Conservation (phyloP, 176 grass and related monocot genomes). For the Triticum timopheevii region DNA sequence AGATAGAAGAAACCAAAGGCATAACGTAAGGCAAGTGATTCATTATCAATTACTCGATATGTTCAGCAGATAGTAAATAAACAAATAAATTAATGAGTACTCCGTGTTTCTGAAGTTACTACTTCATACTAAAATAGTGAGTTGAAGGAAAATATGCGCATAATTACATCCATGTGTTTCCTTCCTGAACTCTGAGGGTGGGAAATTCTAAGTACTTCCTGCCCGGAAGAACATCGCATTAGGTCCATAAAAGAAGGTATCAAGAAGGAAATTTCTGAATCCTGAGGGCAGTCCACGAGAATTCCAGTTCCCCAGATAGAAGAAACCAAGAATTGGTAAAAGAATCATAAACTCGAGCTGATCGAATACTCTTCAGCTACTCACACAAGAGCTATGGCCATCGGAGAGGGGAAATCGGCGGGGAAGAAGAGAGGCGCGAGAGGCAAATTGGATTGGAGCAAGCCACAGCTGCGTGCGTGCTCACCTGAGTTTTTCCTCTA, state of each 20-base stretch:
- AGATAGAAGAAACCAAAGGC: background rate
- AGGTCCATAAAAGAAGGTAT: background rate
- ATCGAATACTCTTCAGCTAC: background rate
- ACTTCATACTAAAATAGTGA: background rate
- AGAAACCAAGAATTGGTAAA: background rate
- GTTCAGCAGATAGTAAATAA: background rate
- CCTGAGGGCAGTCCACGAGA: too few species aligned
- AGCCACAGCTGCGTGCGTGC: background rate
- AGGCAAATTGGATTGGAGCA: background rate
- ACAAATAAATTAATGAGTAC: background rate
- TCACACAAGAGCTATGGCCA: background rate
- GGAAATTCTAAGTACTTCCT: background rate
- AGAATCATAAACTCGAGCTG: too few species aligned
- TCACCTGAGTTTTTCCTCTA: constrained; percentile 20
- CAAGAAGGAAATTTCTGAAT: too few species aligned
- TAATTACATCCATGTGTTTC: background rate
- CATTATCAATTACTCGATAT: background rate
- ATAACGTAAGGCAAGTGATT: background rate
- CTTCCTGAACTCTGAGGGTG: background rate
- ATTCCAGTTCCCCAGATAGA: background rate
- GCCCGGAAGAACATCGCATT: background rate
- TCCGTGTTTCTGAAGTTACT: background rate
- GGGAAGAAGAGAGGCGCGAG: background rate
- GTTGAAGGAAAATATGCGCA: background rate
- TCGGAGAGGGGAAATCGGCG: background rate